A percentile compares a stretch with the other conserved stretches of the same genome.
These are phyloP conservation scores for Plenodomus biglobosus DNA, from an alignment of 2,329 filamentous ascomycete genomes.

Conservation along the genomic window DNA sequence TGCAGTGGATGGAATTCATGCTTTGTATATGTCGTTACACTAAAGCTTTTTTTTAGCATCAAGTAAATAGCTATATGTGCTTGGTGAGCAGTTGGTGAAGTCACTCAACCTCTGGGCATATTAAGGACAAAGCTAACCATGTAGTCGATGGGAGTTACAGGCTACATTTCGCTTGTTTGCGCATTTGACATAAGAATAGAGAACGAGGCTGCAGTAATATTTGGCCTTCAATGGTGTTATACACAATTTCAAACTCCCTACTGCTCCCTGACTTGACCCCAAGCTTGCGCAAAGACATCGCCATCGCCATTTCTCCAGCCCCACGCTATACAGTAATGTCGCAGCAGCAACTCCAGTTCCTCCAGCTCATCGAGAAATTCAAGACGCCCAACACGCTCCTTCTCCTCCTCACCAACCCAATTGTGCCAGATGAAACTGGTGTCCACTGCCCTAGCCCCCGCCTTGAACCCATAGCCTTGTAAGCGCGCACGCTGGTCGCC, in stretches of 20 bases:
- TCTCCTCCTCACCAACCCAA: constrained; percentile 73
- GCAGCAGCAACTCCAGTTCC: constrained; percentile 84
- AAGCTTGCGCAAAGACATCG: constrained; percentile 38
- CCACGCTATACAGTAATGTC: constrained; percentile 90
- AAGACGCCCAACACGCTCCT: constrained; percentile 73
- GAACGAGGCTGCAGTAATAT: too few relatives aligned
- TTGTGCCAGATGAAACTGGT: constrained; percentile 72
- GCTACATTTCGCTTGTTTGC: too few relatives aligned
- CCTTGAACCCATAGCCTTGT: constrained; percentile 64
- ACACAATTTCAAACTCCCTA: background rate
- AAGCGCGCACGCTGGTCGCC: constrained; percentile 70
- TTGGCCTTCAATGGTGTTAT: background rate
- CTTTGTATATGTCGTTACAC: too few relatives aligned
- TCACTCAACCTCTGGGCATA: too few relatives aligned
- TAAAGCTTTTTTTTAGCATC: too few relatives aligned
- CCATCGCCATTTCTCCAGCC: constrained; percentile 65
- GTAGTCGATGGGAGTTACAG: too few relatives aligned
- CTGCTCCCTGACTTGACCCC: constrained; percentile 31
- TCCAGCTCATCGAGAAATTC: constrained; percentile 95
- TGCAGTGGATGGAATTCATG: too few relatives aligned
- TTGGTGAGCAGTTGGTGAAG: too few relatives aligned
- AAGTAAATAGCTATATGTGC: too few relatives aligned
- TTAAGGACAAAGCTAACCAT: too few relatives aligned
- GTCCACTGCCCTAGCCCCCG: constrained; percentile 59
- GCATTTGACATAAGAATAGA: too few relatives aligned